Evolutionary conservation across 2,329 filamentous ascomycete species (phyloP).

Genomic region (Hypoxylon sp.): DNA sequence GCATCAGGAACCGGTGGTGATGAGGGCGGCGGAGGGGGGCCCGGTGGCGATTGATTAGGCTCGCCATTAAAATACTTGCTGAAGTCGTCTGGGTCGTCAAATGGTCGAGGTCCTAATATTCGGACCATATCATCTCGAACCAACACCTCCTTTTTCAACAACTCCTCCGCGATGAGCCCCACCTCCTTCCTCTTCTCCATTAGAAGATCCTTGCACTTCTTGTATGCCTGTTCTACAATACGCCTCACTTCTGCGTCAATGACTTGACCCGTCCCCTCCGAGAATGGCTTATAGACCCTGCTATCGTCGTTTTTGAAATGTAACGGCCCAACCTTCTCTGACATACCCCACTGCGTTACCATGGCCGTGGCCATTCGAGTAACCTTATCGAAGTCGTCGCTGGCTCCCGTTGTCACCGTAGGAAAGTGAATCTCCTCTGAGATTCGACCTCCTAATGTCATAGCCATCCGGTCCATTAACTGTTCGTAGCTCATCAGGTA

Average conservation of each 20-base stretch:
- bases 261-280: constrained; percentile 90
- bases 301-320: constrained; percentile 89
- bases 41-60: constrained; percentile 70
- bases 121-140: constrained; percentile 93
- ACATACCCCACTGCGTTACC: constrained; percentile 99
- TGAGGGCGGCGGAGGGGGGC: constrained; percentile 62
- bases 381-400: constrained; percentile 98
- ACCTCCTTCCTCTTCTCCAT: constrained; percentile 89
- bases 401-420: constrained; percentile 93
- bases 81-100: constrained; percentile 89
- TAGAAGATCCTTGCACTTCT: constrained; percentile 87
- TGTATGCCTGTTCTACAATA: constrained; percentile 93
- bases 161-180: constrained; percentile 90
- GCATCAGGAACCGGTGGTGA: constrained; percentile 61
- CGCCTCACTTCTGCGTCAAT: constrained; percentile 93
- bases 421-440: constrained; percentile 98
- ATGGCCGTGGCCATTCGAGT: constrained; percentile 95
- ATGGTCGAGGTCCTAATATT: constrained; percentile 86
- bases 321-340: constrained; percentile 90
- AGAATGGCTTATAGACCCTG: constrained; percentile 93
- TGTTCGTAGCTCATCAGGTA: constrained; percentile 97
- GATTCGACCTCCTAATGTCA: constrained; percentile 96
- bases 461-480: constrained; percentile 99
- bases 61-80: constrained; percentile 88
- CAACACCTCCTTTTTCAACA: constrained; percentile 92